phyloP scores from a whole-genome alignment of 805 yeast species.

The Blastobotrys attinorum region DNA sequence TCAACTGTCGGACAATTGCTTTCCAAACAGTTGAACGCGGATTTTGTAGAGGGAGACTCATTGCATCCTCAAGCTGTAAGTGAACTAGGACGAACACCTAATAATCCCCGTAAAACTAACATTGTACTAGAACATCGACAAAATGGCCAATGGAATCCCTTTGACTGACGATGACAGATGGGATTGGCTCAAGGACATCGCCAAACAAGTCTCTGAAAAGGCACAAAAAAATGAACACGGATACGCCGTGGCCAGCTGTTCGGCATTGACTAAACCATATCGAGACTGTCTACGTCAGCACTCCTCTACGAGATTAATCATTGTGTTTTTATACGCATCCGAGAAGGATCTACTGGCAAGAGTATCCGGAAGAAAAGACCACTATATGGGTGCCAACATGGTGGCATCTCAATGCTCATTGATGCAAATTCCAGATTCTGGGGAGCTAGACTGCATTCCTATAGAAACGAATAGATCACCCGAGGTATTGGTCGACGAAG shows the following conservation, averaged over 20 bases:
- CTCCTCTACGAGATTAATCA: slow-evolving; percentile 35
- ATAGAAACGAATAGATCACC: background rate
- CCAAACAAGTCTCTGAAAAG: slow-evolving; percentile 31
- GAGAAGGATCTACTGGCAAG: slow-evolving; percentile 54
- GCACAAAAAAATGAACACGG: slow-evolving; percentile 22
- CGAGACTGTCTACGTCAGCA: slow-evolving; percentile 49
- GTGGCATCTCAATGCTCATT: slow-evolving; percentile 67
- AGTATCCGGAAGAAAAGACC: slow-evolving; percentile 58
- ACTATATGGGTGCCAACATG: slow-evolving; percentile 86
- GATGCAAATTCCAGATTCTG: slow-evolving; percentile 55
- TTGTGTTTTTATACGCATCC: slow-evolving; percentile 61
- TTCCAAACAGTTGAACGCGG: slow-evolving; percentile 37
- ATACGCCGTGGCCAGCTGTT: slow-evolving; percentile 64
- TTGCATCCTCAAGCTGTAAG: slow-evolving; percentile 52
- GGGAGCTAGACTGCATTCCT: background rate
- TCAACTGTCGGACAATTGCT: slow-evolving; percentile 61
- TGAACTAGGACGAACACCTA: background rate
- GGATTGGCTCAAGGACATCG: slow-evolving; percentile 69
- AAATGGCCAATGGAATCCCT: slow-evolving; percentile 78
- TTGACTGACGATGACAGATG: slow-evolving; percentile 85
- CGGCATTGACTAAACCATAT: slow-evolving; percentile 70
- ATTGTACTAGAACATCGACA: slow-evolving; percentile 52
- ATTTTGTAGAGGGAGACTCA: slow-evolving; percentile 79
- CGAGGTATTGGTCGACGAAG: slow-evolving; percentile 3
- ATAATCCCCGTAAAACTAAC: too few species aligned